Evolutionary conservation across 768 basidiomycete genomes (phyloP), one percentile per base, ranked within the genome.

Genomic region (Cyclocybe cylindracea): DNA sequence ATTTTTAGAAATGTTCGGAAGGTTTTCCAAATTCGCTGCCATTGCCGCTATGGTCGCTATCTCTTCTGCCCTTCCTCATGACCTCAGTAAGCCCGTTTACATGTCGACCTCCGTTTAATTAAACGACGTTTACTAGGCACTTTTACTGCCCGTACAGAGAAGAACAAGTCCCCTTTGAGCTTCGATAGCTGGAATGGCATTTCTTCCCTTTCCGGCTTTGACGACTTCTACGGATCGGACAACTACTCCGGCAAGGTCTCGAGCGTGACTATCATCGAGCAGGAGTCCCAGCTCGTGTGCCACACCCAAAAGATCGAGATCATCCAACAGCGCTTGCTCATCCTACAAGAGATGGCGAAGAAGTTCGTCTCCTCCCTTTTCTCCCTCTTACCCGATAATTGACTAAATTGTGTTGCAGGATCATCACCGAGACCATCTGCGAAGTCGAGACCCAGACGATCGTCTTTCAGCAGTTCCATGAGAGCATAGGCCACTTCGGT

Each of bases 381-480:
- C 10, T 32, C 7, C 10, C 7, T 8, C 3, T 16, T 10, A n/a
- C 11, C 8, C 32, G 11, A 24, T 24, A 10, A 19, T n/a, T 9
- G 11, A 9, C 33, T 39, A 19, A 32, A 48, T 19, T 11, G 1
- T 32, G 8, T 5, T 14, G 33, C 43, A 77, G 76, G 62, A 73
- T 78, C 57, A 71, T 78, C 53, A 67, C 70, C 14, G 74, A 78
- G 59, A 68, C 72, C 39, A 72, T 77, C 46, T 80, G 78, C 56
- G 76, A 78, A 33, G 78, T 78, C 37, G 78, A 80, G 57, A 70
- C 73, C 24, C 78, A 80, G 57, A 69, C 68, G 51, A 70, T 76
- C 53, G 66, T 72, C 49, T 72, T 78, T 57, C 65, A 75, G 55
- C 75, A 77, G 56, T 74, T 70, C 66, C 66, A 65, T 48, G 61